Evolutionary conservation across 164 flowering plant genomes (phyloP).

Genomic region (Vitis rupestris): DNA sequence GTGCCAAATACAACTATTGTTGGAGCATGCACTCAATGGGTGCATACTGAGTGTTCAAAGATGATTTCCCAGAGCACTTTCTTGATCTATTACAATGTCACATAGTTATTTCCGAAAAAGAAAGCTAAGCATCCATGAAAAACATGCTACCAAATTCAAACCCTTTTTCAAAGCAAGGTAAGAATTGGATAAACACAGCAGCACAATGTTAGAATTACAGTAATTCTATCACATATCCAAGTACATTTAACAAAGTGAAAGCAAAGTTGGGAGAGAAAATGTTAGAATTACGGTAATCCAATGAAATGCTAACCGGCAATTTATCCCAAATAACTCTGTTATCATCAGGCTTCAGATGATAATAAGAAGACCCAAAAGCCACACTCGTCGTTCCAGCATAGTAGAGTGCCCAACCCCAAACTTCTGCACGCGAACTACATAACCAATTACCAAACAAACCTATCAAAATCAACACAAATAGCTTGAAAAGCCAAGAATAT

Average conservation of each 20-base stretch:
- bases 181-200: no score
- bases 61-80: no score
- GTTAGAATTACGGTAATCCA: not conserved
- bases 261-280: not conserved
- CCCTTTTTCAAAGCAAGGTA: no score
- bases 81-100: no score
- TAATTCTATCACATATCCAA: no score
- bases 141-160: not conserved
- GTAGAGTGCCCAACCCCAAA: slow-evolving; percentile 53
- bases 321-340: slow-evolving; percentile 47
- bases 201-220: no score
- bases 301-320: slow-evolving; percentile 41
- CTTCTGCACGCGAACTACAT: slow-evolving; percentile 44
- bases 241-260: not conserved
- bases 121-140: no score
- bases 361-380: slow-evolving; percentile 70
- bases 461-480: not conserved
- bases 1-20: no score
- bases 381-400: slow-evolving; percentile 38
- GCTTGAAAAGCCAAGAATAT: not conserved
- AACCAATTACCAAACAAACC: slow-evolving; percentile 9
- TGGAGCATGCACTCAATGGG: no score
- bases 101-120: no score
- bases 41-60: no score
- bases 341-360: slow-evolving; percentile 63